These are phyloP conservation scores for Marasmius tenuissimus DNA, from an alignment of 1,284 basidiomycete species.

Conservation along the genomic window DNA sequence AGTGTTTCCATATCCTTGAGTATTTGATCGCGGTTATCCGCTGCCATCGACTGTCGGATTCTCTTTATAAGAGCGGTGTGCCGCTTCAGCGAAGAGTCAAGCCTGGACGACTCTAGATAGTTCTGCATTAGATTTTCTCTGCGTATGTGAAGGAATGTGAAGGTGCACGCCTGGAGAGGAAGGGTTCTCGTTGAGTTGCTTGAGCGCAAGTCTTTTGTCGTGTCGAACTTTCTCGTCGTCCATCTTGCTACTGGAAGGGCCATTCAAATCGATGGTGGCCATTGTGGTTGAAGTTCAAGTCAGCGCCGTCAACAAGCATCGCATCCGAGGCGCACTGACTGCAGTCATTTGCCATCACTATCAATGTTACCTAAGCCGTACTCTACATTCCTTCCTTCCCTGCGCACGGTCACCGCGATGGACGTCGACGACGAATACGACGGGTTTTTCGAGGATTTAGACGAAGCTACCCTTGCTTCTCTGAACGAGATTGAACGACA, in stretches of 20 bases:
- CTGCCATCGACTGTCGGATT: conserved; percentile 77
- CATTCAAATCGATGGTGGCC: conserved; percentile 32
- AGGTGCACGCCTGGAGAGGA: conserved; percentile 43
- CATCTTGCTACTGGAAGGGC: conserved; percentile 29
- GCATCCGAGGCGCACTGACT: background rate
- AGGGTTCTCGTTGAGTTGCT: conserved; percentile 49
- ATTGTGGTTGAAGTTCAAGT: background rate
- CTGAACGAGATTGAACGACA: conserved; percentile 59
- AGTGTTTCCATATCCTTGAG: conserved; percentile 90
- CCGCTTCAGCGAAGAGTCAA: conserved; percentile 92
- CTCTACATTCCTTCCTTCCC: background rate
- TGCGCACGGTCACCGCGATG: background rate
- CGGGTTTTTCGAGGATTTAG: conserved; percentile 67
- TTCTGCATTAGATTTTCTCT: conserved; percentile 2
- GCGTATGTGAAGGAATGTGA: conserved; percentile 4
- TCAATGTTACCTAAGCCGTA: conserved; percentile 14
- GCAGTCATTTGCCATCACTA: background rate
- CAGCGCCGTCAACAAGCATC: background rate
- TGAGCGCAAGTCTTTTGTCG: conserved; percentile 56
- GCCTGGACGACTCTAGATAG: conserved; percentile 55
- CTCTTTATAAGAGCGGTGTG: conserved; percentile 93
- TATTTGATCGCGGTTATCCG: conserved; percentile 81
- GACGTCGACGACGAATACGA: conserved; percentile 47
- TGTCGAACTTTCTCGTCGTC: conserved; percentile 67
- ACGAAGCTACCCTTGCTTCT: conserved; percentile 59